Base-by-base conservation (phyloP, 2,329 filamentous ascomycete species). In the Neocucurbitaria cava region DNA sequence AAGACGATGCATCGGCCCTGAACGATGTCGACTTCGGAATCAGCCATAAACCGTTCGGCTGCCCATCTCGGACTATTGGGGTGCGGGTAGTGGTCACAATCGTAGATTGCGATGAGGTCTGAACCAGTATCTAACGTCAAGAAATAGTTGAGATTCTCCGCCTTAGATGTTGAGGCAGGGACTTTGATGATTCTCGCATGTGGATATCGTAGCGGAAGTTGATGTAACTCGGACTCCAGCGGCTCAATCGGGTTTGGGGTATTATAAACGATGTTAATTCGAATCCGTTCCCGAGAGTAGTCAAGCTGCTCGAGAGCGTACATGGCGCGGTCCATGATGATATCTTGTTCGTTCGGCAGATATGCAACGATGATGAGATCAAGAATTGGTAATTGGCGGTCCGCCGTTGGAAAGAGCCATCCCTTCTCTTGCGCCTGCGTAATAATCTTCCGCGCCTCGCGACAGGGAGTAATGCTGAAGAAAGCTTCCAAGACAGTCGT, bases 21-120 rank as follows among this genome's bases (percentile, higher is more conserved):
- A 5, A 82, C 80, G 50, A 81, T 79, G 48, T 81, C 79, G 20
- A 79, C 65, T n/a, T 75, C 71, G 7, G 70, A 56, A 43, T 80
- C 76, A 18, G 72, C 68, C 17, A 77, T 68, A 56, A 82, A 81
- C 39, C 79, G 73, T 59, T 82, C 80, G 11, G 76, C 76, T 15
- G 80, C 79, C 80, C 80, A 82, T 11, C 79, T 69, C 7, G 79
- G 77, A 23, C 76, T 78, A 61, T 82, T 77, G 1, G 80, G 80
- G 50, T 82, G 80, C 6, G 79, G 78, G 49, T 81, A 81, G 64
- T 82, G 80, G 56, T 82, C 80, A 54, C 77, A 81, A 60, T 82
- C 80, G 60, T 79, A 82, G 43, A 82, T 79, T 15, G 79, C 78
- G 54, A 77, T 79, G 39, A 81, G 66, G 36, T 82, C 77, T 4